Conservation (phyloP, 176 grass and related monocot species). For the Triticum timopheevii region DNA sequence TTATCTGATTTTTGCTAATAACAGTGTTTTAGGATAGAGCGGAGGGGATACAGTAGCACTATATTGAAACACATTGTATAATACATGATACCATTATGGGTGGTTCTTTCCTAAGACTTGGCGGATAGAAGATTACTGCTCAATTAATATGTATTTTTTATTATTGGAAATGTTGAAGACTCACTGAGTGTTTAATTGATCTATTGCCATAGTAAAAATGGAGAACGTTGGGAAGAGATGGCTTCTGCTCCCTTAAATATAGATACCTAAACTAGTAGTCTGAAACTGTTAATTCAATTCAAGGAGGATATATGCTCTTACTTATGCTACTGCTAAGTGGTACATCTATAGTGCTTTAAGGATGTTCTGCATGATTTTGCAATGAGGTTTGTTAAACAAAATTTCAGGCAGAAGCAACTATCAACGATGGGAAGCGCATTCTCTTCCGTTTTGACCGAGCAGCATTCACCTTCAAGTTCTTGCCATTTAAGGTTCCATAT, state of each 20-base stretch:
- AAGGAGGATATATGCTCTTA: background rate
- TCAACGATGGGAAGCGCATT: constrained; percentile 79
- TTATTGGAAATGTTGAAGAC: background rate
- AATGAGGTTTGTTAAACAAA: background rate
- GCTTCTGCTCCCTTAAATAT: background rate
- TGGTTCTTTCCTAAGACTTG: background rate
- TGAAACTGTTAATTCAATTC: background rate
- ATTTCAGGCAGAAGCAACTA: constrained; percentile 73
- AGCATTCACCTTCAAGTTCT: constrained; percentile 88
- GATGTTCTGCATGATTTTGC: background rate
- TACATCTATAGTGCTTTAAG: background rate
- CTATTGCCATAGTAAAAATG: constrained; percentile 8
- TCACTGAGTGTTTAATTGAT: background rate
- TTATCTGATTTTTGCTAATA: background rate
- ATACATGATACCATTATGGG: background rate
- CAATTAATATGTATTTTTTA: background rate
- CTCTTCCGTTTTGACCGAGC: constrained; percentile 91
- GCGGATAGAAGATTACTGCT: background rate
- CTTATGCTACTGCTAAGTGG: background rate
- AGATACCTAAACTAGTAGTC: background rate
- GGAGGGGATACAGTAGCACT: background rate
- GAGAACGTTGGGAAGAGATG: background rate
- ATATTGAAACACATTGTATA: background rate
- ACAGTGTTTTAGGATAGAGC: background rate
- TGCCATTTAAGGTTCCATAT: constrained; percentile 98